phyloP scores from a whole-genome alignment of 1,139 yeast species.

The Suhomyces kunorum region DNA sequence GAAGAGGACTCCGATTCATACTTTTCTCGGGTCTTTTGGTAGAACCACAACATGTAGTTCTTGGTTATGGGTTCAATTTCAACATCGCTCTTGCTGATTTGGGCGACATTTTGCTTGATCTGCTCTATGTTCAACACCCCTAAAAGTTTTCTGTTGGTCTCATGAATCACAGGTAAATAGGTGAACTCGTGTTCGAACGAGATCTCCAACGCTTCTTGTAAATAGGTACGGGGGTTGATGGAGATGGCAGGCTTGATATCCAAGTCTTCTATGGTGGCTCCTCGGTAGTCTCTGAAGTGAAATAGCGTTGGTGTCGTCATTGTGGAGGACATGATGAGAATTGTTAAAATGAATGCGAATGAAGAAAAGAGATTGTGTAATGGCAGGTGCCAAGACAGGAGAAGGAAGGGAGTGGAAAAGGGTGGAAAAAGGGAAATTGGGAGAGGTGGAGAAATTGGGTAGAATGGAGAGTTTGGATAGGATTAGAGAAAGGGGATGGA shows the following conservation, averaged over 20 bases:
- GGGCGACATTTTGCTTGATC: constrained; percentile 29
- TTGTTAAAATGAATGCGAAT: neutral
- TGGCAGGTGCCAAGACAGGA: too few species aligned
- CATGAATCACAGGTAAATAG: constrained; percentile 58
- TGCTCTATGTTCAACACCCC: constrained; percentile 59
- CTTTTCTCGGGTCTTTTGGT: constrained; percentile 36
- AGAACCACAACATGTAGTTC: constrained; percentile 49
- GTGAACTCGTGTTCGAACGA: constrained; percentile 61
- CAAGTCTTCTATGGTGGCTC: constrained; percentile 62
- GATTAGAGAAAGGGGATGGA: too few species aligned
- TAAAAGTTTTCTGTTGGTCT: constrained; percentile 48
- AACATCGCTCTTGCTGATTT: constrained; percentile 26
- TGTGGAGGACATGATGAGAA: neutral
- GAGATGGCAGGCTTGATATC: constrained; percentile 63
- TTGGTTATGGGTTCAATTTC: constrained; percentile 34
- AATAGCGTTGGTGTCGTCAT: constrained; percentile 22
- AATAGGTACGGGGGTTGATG: constrained; percentile 53
- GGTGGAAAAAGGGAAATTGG: too few species aligned
- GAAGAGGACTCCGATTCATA: constrained; percentile 25
- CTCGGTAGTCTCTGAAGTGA: constrained; percentile 44
- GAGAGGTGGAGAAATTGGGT: too few species aligned
- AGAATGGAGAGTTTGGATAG: too few species aligned
- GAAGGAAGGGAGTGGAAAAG: too few species aligned
- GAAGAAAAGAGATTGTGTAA: neutral
- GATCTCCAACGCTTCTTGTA: constrained; percentile 48